Percentiles rank a stretch among this genome's conserved stretches.
These are phyloP conservation scores for Candida andamanensis DNA, from an alignment of 805 yeast species.

Conservation along the genomic window DNA sequence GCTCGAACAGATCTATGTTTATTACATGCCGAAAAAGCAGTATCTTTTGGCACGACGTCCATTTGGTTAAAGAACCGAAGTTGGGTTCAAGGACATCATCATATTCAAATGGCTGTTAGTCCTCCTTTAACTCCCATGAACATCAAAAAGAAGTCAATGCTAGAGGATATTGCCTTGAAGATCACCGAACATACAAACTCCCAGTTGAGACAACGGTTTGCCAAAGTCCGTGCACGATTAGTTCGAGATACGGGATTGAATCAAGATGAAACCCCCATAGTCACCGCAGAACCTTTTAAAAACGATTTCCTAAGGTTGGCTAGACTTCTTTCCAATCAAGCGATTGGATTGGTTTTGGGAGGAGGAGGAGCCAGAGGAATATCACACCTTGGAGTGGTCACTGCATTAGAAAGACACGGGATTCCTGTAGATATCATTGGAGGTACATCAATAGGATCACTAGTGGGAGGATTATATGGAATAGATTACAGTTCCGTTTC, in stretches of 20 bases:
- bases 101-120: slow-evolving; percentile 61
- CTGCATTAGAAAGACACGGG: slow-evolving; percentile 85
- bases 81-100: slow-evolving; percentile 94
- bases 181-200: slow-evolving; percentile 30
- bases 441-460: slow-evolving; percentile 94
- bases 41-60: slow-evolving; percentile 79
- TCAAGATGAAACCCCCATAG: slow-evolving; percentile 15
- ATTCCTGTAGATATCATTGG: slow-evolving; percentile 93
- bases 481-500: slow-evolving; percentile 88
- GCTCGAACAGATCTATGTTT: slow-evolving; percentile 85
- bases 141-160: slow-evolving; percentile 13
- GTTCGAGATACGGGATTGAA: slow-evolving; percentile 18
- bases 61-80: slow-evolving; percentile 78
- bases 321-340: slow-evolving; percentile 83
- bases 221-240: slow-evolving; percentile 24
- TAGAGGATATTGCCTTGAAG: slow-evolving; percentile 33
- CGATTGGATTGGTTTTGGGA: slow-evolving; percentile 90
- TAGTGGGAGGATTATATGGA: slow-evolving; percentile 93
- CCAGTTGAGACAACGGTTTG: slow-evolving; percentile 26
- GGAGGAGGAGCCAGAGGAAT: slow-evolving; percentile 98
- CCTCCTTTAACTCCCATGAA: not conserved
- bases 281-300: slow-evolving; percentile 52
- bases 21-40: slow-evolving; percentile 77
- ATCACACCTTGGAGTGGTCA: slow-evolving; percentile 86
- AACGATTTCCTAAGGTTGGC: slow-evolving; percentile 89